Evolutionary conservation across 257 asterid genomes (phyloP), one percentile per base, ranked within the genome.

Genomic region (Jaltomata sinuosa): DNA sequence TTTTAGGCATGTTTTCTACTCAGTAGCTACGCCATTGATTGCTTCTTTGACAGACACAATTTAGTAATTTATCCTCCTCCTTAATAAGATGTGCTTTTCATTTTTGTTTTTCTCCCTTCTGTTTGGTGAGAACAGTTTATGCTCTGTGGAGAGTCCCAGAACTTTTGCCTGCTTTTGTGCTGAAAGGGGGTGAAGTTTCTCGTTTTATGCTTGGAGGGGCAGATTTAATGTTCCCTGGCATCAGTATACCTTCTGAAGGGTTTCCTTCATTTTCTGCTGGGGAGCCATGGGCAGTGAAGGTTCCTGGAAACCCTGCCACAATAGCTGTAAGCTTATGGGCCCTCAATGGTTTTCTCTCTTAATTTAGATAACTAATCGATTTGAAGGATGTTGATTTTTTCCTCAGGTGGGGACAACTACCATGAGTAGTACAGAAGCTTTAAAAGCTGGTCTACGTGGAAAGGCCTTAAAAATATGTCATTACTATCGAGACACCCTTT

Each of bases 151-250:
- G 95, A 93, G 96, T 92, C 86, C 98, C 98, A 22, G 90, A 90
- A 81, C 94, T 96, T 64, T 90, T 94, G 91, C 98, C 99, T 55
- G 87, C 97, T 76, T 96, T 96, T 91, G 84, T 91, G 88, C 90
- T 96, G 90, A 96, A 94, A 90, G 98, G 95, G 86, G 98, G 97
- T 21, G 98, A 91, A 78, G 97, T 94, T 88, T 96, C 99, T 87
- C 95, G 88, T 65, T 96, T 85, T 84, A 84, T 96, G 82, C 91
- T 96, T 85, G 98, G 98, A 62, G 99, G 99, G 85, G 99, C 99
- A 22, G 99, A 96, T 86, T 91, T 96, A 90, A 96, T 96, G 99
- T 94, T 96, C 84, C 99, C 99, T 76, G 99, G 99, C 81, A 91
- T 96, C 83, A 87, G 52, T 64, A 84, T 96, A 85, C 94, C 95